Base-by-base conservation (phyloP, 805 yeast genomes). In the Hyphopichia homilentoma region DNA sequence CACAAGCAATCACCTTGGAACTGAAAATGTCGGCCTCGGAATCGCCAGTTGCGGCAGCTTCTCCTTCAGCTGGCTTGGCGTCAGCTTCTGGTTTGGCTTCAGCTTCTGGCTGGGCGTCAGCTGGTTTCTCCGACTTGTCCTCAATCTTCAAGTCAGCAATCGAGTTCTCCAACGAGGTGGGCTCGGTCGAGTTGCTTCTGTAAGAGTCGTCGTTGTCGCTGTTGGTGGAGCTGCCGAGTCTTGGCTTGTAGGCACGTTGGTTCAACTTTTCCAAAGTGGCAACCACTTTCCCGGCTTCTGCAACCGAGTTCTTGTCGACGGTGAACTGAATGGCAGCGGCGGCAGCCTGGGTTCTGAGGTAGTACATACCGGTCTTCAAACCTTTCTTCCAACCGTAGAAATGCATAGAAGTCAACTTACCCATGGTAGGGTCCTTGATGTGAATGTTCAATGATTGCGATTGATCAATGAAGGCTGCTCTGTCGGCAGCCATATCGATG, bases 371-470 rank as follows among this genome's bases (percentile, higher is more conserved):
- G 4, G 98, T 93, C 75, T 93, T 93, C 57, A 93, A 75, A 40
- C 98, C 98, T 70, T 84, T 87, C 70, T 85, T 84, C 98, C 98
- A 93, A 29, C 96, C 97, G 57, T 93, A 90, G 72, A 93, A 93
- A 61, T 93, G 98, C 97, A 93, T 93, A 44, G 93, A 79, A 5
- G 97, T 93, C 55, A 93, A 74, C 61, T 93, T 93, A 50, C 96
- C 95, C 90, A 87, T 84, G 2, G 97, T 88, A 39, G 97, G 97
- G 40, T 80, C 81, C 56, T 75, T 78, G 60, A 93, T 71, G 66
- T 86, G 89, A 43, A 93, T 79, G 59, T 90, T 93, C 72, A 93
- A 68, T 29, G 93, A 81, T 68, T 90, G 97, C 18, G 96, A 86
- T 66, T 93, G 98, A 59, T 84, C 93, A 56, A 84, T 79, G 61